A percentile compares a stretch with the other conserved stretches of the same genome.
These are phyloP conservation scores for Saccharomyces eubayanus DNA, from an alignment of 805 yeast species.

Conservation along the genomic window DNA sequence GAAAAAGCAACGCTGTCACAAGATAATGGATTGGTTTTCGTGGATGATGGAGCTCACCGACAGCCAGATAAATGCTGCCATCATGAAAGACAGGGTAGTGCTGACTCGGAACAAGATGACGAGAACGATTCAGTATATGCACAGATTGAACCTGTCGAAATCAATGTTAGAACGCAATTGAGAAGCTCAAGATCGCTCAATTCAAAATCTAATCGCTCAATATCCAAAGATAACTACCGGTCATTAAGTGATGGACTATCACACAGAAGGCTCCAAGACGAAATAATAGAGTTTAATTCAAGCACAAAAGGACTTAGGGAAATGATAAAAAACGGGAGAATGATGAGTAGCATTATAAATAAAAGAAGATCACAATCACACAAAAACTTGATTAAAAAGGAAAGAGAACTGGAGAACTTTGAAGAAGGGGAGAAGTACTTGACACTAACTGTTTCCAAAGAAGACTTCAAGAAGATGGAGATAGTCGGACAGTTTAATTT, in stretches of 20 bases:
- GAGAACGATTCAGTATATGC: conserved; percentile 5
- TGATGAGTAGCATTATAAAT: not conserved
- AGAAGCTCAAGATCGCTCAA: not conserved
- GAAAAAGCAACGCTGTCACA: conserved; percentile 15
- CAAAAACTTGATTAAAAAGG: conserved; percentile 7
- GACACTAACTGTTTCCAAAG: conserved; percentile 55
- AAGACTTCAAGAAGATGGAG: conserved; percentile 66
- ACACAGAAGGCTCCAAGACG: conserved; percentile 1
- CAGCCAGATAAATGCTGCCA: not conserved
- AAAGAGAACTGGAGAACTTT: conserved; percentile 40
- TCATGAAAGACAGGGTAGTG: not conserved
- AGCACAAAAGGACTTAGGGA: not conserved
- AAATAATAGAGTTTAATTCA: conserved; percentile 3
- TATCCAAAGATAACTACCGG: not conserved
- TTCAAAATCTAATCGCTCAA: not conserved
- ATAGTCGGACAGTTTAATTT: conserved; percentile 89
- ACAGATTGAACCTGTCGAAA: conserved; percentile 11
- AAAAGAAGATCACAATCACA: not conserved
- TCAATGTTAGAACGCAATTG: conserved; percentile 12
- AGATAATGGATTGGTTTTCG: conserved; percentile 14
- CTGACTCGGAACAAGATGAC: not conserved
- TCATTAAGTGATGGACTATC: not conserved
- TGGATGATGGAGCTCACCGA: conserved; percentile 7
- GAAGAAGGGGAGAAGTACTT: conserved; percentile 50
- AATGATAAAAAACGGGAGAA: not conserved